Evolutionary conservation across 163 green algal species (phyloP), one percentile per base, ranked within the genome.

Genomic region (Chlorella variabilis): DNA sequence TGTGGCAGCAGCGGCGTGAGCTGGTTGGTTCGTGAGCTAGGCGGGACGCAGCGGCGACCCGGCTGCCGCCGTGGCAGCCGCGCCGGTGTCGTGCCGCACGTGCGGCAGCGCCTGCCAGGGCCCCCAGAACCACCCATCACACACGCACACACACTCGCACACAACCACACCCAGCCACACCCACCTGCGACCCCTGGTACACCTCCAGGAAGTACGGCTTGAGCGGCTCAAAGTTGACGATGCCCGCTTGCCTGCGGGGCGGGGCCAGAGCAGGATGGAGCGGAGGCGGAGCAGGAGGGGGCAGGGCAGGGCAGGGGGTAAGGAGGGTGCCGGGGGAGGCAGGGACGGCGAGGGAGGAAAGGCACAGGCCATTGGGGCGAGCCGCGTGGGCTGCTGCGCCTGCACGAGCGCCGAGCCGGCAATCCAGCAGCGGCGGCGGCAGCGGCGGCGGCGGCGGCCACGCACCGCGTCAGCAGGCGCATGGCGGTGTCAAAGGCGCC

Each of bases 401-500:
- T 11, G 45, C 45, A 11, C 45, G 45, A 15, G 45, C 11, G 45
- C 11, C 11, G 45, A 54, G 45, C 15, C 15, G 45, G 25, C 54
- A 62, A n/a, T 62, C 54, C 54, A 62, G 4, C 54, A 25, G n/a
- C n/a, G n/a, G n/a, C n/a, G n/a, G n/a, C n/a, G n/a, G 15, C 54
- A 62, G 54, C 20, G 54, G 20, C 54, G 23, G 18, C 18, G 54
- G 54, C 25, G 15, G 54, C 54, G 4, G 5, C 6, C 3, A 61
- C 69, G 33, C 62, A 86, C 86, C 96, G 89, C 82, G 94, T 93
- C 54, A 99, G 91, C 86, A 99, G 88, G 41, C 94, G 94, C 94
- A 98, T 98, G 34, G 96, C 96, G 7, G 85, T 91, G 62, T 94
- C 89, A 82, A 98, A 98, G 33, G 91, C 89, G 59, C 96, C 97